Evolutionary conservation across 164 flowering plant species (phyloP), one percentile per base, ranked within the genome.

Genomic region (Macadamia integrifolia): DNA sequence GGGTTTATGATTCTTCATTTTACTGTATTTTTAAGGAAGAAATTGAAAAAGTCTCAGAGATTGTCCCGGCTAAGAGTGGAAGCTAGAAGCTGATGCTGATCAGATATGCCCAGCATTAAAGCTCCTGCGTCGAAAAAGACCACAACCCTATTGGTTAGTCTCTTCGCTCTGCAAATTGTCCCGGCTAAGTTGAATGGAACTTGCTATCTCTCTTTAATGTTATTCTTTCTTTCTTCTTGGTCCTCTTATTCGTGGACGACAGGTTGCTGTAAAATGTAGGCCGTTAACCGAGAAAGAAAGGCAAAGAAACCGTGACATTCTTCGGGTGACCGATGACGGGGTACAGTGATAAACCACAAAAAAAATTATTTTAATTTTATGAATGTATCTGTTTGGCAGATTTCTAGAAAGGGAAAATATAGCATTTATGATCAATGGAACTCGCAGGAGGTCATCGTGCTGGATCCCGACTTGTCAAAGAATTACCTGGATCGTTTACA

Each of bases 211-310:
- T 17, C 17, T 9, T 65, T 30, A 9, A 29, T 42, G 6, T 61
- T 42, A 40, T 61, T 35, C 2, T 49, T 64, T 60, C 14, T 6
- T 56, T 62, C 55, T 6, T 14, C 2, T 52, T 35, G 40, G 40
- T 35, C 40, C 5, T 58, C 13, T 9, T 59, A n/a, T 12, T 71
- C 50, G n/a, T 75, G 50, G 17, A 10, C 44, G 61, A 3, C 75
- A 92, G 98, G 96, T 92, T 71, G 91, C 90, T 29, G 89, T 92
- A 17, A 92, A 88, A 82, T 92, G 98, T 71, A 78, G 98, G 77
- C 94, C 91, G 10, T 77, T 85, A 57, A 75, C 82, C 29, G 79
- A 58, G 75, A 77, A 69, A 73, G 94, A 87, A 42, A 66, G 77
- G 14, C 69, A 57, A 52, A 72, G 71, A 62, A 78, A 81, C 14